These are phyloP conservation scores for Podospora didyma DNA, from an alignment of 495 filamentous ascomycete genomes.

Conservation along the genomic window DNA sequence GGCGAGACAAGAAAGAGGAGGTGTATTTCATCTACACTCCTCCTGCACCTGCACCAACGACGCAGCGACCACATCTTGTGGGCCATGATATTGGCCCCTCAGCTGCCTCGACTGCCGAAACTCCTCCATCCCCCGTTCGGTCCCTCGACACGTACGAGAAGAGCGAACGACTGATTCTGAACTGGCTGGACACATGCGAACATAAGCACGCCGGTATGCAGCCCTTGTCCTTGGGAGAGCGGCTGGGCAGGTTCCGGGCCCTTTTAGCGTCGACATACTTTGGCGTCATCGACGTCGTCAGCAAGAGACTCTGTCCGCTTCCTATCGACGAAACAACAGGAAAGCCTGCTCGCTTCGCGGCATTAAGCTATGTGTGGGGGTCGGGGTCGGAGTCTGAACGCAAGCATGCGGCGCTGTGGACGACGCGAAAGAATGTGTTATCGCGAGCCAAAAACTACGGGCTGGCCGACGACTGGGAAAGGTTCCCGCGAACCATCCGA, in stretches of 20 bases:
- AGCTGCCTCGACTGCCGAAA: no score
- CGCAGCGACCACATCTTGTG: no score
- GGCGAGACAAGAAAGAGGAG: no score
- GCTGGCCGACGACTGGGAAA: conserved; percentile 7
- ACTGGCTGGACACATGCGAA: no score
- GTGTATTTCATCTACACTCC: no score
- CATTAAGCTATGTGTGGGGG: conserved; percentile 34
- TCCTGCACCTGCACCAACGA: no score
- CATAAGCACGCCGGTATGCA: no score
- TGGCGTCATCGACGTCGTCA: conserved; percentile 3
- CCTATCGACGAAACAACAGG: neutral
- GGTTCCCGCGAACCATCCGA: conserved; percentile 19
- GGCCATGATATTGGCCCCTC: no score
- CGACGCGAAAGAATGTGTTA: conserved; percentile 14
- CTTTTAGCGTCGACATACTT: conserved; percentile 1
- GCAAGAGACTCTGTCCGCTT: neutral
- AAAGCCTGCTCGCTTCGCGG: conserved; percentile 15
- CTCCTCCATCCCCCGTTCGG: no score
- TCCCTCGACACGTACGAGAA: no score
- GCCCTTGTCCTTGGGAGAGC: no score
- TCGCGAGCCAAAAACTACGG: conserved; percentile 9
- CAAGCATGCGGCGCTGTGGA: conserved; percentile 8
- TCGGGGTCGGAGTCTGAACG: conserved; percentile 13
- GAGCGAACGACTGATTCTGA: no score
- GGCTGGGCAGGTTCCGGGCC: neutral